Base-by-base conservation (phyloP, 257 asterid species). In the Jacaranda mimosifolia region DNA sequence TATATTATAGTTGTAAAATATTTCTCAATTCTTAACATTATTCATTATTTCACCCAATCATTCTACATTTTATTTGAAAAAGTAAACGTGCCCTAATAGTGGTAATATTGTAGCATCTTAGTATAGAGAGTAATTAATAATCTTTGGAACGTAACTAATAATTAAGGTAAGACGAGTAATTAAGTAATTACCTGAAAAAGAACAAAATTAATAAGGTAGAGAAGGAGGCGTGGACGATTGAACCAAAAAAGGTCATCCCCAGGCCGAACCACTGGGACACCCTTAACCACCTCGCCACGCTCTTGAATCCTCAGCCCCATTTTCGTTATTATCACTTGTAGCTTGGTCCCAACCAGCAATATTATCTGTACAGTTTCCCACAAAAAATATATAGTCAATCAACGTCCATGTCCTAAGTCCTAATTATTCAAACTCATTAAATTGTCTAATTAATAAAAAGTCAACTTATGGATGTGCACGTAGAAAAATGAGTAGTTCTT, bases 191-290 rank as follows among this genome's bases (percentile, higher is more conserved):
- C 99, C 92, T 95, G 98, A 74, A 95, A 95, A 71, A 95, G 97
- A 3, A 95, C 97, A 68, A 95, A 95, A 72, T 93, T 90, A 39
- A 95, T 90, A 42, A 93, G 94, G 56, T 75, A 91, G 49, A 95
- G 97, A 45, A 91, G 78, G 45, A 93, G 88, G 0, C 86, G 90
- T 0, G 98, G 99, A 1, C 92, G 91, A 63, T 86, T 93, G 84
- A 95, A 93, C 98, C 99, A 93, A 68, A 95, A 95, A 48, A 95
- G 92, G 12, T 95, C 79, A 52, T 95, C 99, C 0, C 92, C 97
- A 0, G 94, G 97, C 53, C 84, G 87, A 80, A 95, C 99, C 51
- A 93, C 91, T 0, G 96, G 98, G 5, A 85, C 90, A 5, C 99
- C 98, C 62, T 86, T 87, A 0, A 93, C 94, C 2, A 95, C 88